Evolutionary conservation across 2,329 filamentous ascomycete genomes (phyloP).

Genomic region (Ascochyta koolunga): DNA sequence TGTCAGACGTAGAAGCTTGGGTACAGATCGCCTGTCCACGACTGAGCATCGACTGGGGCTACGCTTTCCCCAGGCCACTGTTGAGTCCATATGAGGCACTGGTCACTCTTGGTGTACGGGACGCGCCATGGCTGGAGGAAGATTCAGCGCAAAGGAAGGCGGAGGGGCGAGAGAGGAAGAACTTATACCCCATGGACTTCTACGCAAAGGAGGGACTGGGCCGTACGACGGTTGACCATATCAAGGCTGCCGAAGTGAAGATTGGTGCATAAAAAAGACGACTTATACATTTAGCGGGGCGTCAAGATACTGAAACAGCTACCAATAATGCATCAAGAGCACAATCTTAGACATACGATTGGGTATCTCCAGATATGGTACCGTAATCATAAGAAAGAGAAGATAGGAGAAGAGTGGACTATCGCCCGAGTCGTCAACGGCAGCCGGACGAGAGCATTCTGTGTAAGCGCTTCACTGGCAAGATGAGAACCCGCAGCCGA

Average conservation of each 20-base stretch:
- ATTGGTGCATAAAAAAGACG: slow-evolving; percentile 4
- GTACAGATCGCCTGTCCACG: slow-evolving; percentile 97
- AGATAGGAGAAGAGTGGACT: too few relatives aligned
- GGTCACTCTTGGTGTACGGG: slow-evolving; percentile 78
- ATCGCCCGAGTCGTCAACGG: too few relatives aligned
- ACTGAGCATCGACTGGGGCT: slow-evolving; percentile 98
- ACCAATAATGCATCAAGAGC: too few relatives aligned
- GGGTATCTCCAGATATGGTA: too few relatives aligned
- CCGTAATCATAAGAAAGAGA: too few relatives aligned
- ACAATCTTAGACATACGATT: too few relatives aligned
- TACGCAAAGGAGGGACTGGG: slow-evolving; percentile 92
- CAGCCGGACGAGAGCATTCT: too few relatives aligned
- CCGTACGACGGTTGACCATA: slow-evolving; percentile 63
- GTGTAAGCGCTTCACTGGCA: too few relatives aligned
- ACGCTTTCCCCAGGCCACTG: slow-evolving; percentile 87
- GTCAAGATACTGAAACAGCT: too few relatives aligned
- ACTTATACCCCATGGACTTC: slow-evolving; percentile 96
- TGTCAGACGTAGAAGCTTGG: slow-evolving; percentile 95
- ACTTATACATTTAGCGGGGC: neutral
- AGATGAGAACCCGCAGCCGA: too few relatives aligned
- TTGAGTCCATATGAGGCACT: slow-evolving; percentile 95
- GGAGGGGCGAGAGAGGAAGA: slow-evolving; percentile 54
- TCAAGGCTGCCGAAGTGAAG: slow-evolving; percentile 29
- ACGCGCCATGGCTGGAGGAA: slow-evolving; percentile 65
- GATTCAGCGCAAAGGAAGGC: slow-evolving; percentile 27